Percentiles rank a stretch among this genome's conserved stretches.
Conservation (phyloP, 352 stramenopile genomes). For the Globisporangium recalcitrans region DNA sequence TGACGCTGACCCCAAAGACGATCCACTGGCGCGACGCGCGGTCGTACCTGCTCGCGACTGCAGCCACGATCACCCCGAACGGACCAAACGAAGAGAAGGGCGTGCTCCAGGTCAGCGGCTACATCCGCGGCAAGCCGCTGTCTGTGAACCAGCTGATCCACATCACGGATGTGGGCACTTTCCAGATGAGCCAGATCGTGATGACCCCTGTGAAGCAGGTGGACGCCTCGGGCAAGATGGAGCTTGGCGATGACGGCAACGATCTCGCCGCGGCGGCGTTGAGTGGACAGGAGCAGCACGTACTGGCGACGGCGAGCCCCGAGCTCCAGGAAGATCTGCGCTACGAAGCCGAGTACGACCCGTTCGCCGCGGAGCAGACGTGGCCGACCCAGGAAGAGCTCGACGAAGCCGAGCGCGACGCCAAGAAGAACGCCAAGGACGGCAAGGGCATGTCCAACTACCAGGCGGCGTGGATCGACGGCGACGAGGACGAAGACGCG, state of each 20-base stretch:
- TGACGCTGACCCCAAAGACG: slow-evolving; percentile 74
- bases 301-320: slow-evolving; percentile 64
- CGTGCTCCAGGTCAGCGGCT: slow-evolving; percentile 90
- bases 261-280: slow-evolving; percentile 19
- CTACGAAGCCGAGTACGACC: slow-evolving; percentile 89
- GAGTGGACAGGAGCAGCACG: slow-evolving; percentile 20
- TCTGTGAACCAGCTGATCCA: slow-evolving; percentile 96
- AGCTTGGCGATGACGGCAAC: slow-evolving; percentile 24
- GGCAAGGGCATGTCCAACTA: slow-evolving; percentile 88
- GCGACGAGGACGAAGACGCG: slow-evolving; percentile 54
- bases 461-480: slow-evolving; percentile 92
- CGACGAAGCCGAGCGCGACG: slow-evolving; percentile 70
- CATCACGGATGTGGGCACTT: slow-evolving; percentile 95
- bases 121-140: slow-evolving; percentile 92
- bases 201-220: slow-evolving; percentile 41
- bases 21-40: slow-evolving; percentile 88
- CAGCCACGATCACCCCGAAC: slow-evolving; percentile 60
- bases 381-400: slow-evolving; percentile 95
- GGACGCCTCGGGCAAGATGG: slow-evolving; percentile 32
- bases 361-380: slow-evolving; percentile 97
- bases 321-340: slow-evolving; percentile 75
- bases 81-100: slow-evolving; percentile 39
- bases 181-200: slow-evolving; percentile 80
- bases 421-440: slow-evolving; percentile 45
- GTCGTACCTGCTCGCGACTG: slow-evolving; percentile 83